Base-by-base conservation (phyloP, 140 eudicot genomes). In the Bidens hawaiensis region DNA sequence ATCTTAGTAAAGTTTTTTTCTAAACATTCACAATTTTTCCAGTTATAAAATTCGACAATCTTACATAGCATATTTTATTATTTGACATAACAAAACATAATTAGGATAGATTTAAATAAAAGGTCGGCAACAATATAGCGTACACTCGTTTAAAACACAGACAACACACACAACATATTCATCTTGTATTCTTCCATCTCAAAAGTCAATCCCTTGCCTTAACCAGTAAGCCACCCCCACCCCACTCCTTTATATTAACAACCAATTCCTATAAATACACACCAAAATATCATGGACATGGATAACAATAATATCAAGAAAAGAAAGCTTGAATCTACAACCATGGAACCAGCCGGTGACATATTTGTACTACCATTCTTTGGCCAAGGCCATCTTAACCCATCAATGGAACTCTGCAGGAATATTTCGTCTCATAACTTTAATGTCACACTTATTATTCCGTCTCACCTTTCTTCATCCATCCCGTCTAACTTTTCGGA, bases 321-420 rank as follows among this genome's bases (percentile, higher is more conserved):
- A 30, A 40, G 41, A 51, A 45, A 75, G 25, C 65, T 75, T 53
- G 42, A 67, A 75, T 19, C 65, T 26, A 13, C 57, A 65, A 41
- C 60, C 0, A 82, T 82, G 82, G 83, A 23, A 64, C 36, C 72
- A 19, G 16, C n/a, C 0, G 78, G 79, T 14, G 86, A 79, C 8
- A 82, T 85, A 11, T 47, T 76, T 13, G 68, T 82, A 23, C 47
- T 85, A 0, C 94, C 94, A 18, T 85, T 82, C 49, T 81, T 81
- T 23, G 94, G 94, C n/a, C 79, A 70, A 13, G 89, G 95, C 34
- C 96, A 88, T 38, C 77, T 84, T 31, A 48, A 70, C 24, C 96
- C 96, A 11, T 75, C 75, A 28, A 75, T 75, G 52, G 96, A 88
- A 75, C 84, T 88, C 28, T 84, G 89, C 75, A 73, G 60, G 12